phyloP scores from a whole-genome alignment of 306 rosid genomes.

The Bauhinia variegata region DNA sequence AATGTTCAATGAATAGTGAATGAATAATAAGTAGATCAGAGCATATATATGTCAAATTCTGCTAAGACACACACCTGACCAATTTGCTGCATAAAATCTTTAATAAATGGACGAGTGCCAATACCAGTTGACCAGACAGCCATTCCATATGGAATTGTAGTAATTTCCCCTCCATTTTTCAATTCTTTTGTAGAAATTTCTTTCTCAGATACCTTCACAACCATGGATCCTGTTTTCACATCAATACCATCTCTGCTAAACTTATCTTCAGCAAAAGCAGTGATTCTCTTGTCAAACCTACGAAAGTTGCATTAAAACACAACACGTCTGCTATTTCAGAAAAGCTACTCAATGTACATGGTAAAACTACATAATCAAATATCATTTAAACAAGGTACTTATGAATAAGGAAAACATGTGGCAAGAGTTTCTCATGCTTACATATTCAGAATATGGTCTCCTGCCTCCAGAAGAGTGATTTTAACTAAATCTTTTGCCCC shows the following conservation, averaged over 20 bases:
- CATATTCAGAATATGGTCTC: conserved; percentile 87
- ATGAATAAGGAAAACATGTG: background rate
- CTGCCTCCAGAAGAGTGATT: conserved; percentile 92
- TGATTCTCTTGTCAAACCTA: conserved; percentile 97
- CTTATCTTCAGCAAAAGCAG: conserved; percentile 88
- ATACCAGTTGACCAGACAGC: conserved; percentile 98
- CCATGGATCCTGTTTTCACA: conserved; percentile 96
- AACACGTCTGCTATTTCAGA: conserved; percentile 3
- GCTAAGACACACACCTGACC: conserved; percentile 73
- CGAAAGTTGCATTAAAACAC: conserved; percentile 28
- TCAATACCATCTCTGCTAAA: conserved; percentile 83
- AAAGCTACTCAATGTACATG: too few relatives aligned
- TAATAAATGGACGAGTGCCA: conserved; percentile 87
- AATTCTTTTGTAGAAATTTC: conserved; percentile 79
- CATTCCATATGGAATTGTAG: conserved; percentile 85
- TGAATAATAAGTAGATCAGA: conserved; percentile 8
- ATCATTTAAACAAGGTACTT: too few relatives aligned
- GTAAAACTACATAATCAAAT: too few relatives aligned
- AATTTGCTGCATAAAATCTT: conserved; percentile 81
- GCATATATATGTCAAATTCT: conserved; percentile 26
- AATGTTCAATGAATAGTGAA: background rate
- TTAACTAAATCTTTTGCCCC: conserved; percentile 68
- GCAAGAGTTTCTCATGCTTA: conserved; percentile 43
- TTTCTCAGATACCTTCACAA: conserved; percentile 77
- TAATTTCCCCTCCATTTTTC: conserved; percentile 73